Evolutionary conservation across 495 filamentous ascomycete species (phyloP), one percentile per base, ranked within the genome.

Genomic region (Lindgomyces ingoldianus): DNA sequence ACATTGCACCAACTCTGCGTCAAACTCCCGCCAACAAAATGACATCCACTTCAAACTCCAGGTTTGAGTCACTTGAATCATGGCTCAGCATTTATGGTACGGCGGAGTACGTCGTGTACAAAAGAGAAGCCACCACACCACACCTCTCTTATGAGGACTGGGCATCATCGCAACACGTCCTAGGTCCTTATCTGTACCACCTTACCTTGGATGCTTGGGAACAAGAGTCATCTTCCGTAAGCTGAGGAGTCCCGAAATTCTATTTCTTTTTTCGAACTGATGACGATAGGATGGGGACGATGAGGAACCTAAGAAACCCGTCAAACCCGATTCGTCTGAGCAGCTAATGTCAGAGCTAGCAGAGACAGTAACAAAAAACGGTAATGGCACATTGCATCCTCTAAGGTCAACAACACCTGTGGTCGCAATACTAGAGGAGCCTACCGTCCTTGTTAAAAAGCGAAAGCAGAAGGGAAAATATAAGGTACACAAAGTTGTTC

Each of bases 151-250:
- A 67, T 26, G 57, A 61, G 11, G 57, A 52, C 14, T 67, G 64
- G 64, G 50, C 57, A 3, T 44, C 57, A 14, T 67, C 64, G 11
- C 48, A 61, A 24, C 50, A 61, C 41, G 57, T 26, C 21, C 57
- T 61, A 21, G 57, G 64, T 4, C 29, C 57, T 19, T 67, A 55
- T 55, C 36, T 67, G 21, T 67, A 53, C 30, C 50, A 62, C 24
- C 24, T 54, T 21, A 51, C 64, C 45, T 29, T 62, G 19, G 58
- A 62, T 39, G 51, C 39, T n/a, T 67, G 57, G 64, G 64, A 60
- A 1, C 46, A 42, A 18, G 39, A 41, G 14, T 47, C 64, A 19
- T 56, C 57, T n/a, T 61, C 49, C 19, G 64, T 67, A 39, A 57
- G 63, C 50, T 25, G 6, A 4, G n/a, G 11, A n/a, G 8, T 26